phyloP scores from a whole-genome alignment of 2,329 filamentous ascomycete species.

The Colletotrichum tanaceti region DNA sequence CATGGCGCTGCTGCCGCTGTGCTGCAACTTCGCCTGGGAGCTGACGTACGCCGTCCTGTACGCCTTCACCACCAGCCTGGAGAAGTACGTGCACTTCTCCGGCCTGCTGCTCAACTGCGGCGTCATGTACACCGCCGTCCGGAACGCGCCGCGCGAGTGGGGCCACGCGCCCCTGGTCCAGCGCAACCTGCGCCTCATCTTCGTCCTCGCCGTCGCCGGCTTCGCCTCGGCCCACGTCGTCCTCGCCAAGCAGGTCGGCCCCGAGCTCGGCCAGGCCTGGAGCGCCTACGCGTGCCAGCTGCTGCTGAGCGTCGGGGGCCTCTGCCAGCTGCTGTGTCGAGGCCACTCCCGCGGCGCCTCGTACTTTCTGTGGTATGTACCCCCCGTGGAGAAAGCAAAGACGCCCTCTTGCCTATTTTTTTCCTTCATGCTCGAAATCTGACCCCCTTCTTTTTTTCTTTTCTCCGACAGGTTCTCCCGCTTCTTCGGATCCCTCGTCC shows the following conservation, averaged over 20 bases:
- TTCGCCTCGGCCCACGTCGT: neutral
- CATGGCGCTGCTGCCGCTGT: constrained; percentile 12
- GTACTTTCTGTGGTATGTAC: neutral
- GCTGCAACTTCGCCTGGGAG: constrained; percentile 11
- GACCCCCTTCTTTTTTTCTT: neutral
- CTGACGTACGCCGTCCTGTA: constrained; percentile 12
- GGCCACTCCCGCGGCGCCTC: neutral
- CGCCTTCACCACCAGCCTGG: constrained; percentile 4
- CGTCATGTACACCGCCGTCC: constrained; percentile 5
- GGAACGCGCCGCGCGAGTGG: neutral
- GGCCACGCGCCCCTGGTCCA: neutral
- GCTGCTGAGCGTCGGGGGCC: neutral
- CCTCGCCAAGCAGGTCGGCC: neutral
- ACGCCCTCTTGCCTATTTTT: no score
- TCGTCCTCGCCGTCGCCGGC: constrained; percentile 10
- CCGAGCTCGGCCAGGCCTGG: constrained; percentile 1
- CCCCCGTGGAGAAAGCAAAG: no score
- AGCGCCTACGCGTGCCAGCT: neutral
- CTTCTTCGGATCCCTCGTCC: neutral
- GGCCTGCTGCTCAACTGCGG: constrained; percentile 3
- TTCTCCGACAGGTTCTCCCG: neutral
- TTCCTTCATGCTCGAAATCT: no score
- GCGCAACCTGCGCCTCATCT: constrained; percentile 11
- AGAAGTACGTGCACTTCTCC: constrained; percentile 3
- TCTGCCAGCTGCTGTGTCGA: constrained; percentile 1